phyloP scores from a whole-genome alignment of 371 early-diverging fungal species.

The Gilbertella persicaria region DNA sequence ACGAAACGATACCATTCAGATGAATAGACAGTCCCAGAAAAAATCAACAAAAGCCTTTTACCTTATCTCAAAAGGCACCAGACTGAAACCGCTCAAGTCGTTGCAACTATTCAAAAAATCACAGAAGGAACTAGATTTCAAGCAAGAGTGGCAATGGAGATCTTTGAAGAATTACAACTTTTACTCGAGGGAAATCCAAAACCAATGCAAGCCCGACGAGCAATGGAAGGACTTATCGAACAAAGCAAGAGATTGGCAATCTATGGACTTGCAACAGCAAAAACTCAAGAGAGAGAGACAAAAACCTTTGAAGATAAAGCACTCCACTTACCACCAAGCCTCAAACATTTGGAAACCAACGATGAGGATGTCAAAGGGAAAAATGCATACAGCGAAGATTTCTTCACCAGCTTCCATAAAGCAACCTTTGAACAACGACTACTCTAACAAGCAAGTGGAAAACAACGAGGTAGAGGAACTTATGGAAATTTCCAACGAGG shows the following conservation, averaged over 20 bases:
- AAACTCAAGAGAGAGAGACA: not conserved
- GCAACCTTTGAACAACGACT: slow-evolving; percentile 4
- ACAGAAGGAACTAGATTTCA: slow-evolving; percentile 5
- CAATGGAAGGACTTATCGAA: not conserved
- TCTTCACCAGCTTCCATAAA: not conserved
- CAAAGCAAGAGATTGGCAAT: slow-evolving; percentile 5
- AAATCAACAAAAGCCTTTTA: not conserved
- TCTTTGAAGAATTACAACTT: slow-evolving; percentile 8
- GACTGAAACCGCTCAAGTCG: not conserved
- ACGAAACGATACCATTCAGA: slow-evolving; percentile 1
- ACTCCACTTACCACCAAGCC: slow-evolving; percentile 6
- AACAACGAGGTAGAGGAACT: not conserved
- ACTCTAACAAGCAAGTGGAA: not conserved
- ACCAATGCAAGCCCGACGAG: not conserved
- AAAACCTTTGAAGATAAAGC: not conserved
- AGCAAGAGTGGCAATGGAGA: slow-evolving; percentile 4
- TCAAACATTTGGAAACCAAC: slow-evolving; percentile 1
- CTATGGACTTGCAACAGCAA: slow-evolving; percentile 4
- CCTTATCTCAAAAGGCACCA: not conserved
- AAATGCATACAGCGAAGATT: slow-evolving; percentile 5
- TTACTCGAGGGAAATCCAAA: not conserved
- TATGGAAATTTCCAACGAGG: not conserved
- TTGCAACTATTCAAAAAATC: not conserved
- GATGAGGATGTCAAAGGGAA: slow-evolving; percentile 1
- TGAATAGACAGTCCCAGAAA: slow-evolving; percentile 6